phyloP scores from a whole-genome alignment of 352 stramenopile genomes.

The Globisporangium apiculatum region DNA sequence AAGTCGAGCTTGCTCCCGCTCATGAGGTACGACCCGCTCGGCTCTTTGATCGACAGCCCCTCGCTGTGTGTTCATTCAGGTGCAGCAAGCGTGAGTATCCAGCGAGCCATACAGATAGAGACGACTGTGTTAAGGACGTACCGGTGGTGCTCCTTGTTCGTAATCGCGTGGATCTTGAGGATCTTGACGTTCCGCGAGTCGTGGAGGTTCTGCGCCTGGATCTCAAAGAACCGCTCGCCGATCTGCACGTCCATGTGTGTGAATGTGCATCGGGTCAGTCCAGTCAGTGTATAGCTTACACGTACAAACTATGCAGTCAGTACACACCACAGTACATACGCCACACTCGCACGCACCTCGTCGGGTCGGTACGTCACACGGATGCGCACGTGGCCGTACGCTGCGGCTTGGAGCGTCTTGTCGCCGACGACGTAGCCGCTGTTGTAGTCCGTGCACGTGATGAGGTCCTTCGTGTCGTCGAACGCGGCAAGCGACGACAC shows the following conservation, averaged over 20 bases:
- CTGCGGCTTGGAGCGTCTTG: constrained; percentile 71
- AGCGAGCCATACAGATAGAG: background rate
- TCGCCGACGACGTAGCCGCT: constrained; percentile 78
- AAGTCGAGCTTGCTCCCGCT: constrained; percentile 86
- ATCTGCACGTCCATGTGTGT: constrained; percentile 28
- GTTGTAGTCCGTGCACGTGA: constrained; percentile 85
- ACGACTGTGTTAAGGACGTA: constrained; percentile 12
- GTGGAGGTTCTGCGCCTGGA: constrained; percentile 82
- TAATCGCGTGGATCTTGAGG: constrained; percentile 81
- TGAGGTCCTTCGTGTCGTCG: constrained; percentile 57
- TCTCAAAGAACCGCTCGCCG: constrained; percentile 81
- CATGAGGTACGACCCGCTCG: constrained; percentile 76
- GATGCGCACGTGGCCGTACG: constrained; percentile 81
- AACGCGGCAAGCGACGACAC: constrained; percentile 63
- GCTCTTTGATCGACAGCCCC: constrained; percentile 81
- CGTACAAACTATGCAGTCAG: too few species aligned
- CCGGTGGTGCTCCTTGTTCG: constrained; percentile 86
- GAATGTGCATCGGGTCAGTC: background rate
- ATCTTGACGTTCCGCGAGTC: constrained; percentile 82
- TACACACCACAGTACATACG: background rate
- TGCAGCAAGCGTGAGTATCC: background rate
- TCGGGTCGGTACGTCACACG: constrained; percentile 78
- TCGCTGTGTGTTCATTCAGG: constrained; percentile 31
- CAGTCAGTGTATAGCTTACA: background rate
- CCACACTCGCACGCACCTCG: constrained; percentile 31